Conservation (phyloP, 176 grass and related monocot species). For the Areca catechu region DNA sequence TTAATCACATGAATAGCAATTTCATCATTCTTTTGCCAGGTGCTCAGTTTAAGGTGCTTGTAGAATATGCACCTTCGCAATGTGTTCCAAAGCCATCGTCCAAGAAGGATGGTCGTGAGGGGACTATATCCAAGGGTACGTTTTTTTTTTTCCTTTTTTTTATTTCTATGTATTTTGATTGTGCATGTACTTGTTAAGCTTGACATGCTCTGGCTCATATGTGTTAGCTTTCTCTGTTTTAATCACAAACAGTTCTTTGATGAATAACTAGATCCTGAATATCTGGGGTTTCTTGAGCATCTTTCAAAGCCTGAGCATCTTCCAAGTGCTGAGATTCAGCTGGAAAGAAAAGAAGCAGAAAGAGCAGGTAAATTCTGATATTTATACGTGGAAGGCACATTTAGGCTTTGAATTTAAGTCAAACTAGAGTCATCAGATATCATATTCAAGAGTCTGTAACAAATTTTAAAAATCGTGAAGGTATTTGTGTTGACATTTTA, state of each 20-base stretch:
- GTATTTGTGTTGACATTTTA: not conserved
- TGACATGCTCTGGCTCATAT: not conserved
- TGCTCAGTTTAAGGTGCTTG: constrained; percentile 20
- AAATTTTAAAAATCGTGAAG: not conserved
- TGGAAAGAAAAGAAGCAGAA: constrained; percentile 31
- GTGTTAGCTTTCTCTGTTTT: not conserved
- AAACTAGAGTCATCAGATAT: too few relatives aligned
- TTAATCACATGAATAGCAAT: too few relatives aligned
- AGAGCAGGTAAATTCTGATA: constrained; percentile 14
- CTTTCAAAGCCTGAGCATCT: constrained; percentile 22
- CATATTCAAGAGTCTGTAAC: too few relatives aligned
- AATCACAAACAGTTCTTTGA: constrained; percentile 3
- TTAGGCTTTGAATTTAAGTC: too few relatives aligned
- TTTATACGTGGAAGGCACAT: not conserved
- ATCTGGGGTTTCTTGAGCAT: constrained; percentile 22
- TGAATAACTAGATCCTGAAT: constrained; percentile 18
- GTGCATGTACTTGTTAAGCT: not conserved
- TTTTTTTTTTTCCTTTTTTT: not conserved
- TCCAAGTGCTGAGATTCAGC: constrained; percentile 29
- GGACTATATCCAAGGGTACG: constrained; percentile 19
- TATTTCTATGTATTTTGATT: too few relatives aligned
- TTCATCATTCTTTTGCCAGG: not conserved
- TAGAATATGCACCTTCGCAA: constrained; percentile 27
- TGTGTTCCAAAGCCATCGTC: constrained; percentile 8
- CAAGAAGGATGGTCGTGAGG: constrained; percentile 25